Percentiles rank a stretch among this genome's conserved stretches.
Evolutionary conservation across 1,284 basidiomycete species (phyloP).

Genomic region (Tilletia caries): DNA sequence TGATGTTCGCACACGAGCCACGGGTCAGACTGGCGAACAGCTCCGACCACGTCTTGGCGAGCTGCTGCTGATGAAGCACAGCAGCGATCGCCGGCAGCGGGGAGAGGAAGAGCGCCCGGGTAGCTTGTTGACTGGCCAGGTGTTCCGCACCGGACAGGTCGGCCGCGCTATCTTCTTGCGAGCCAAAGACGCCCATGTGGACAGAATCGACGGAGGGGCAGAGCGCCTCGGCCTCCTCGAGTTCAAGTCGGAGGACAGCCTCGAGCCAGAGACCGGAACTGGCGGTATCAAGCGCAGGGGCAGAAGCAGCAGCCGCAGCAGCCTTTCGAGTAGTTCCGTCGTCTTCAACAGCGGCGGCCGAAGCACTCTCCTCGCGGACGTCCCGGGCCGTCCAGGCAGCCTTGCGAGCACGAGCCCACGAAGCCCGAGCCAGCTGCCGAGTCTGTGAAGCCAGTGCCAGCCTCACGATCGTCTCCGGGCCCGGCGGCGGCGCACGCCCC

Average conservation of each 20-base stretch:
- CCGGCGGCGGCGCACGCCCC: constrained; percentile 20
- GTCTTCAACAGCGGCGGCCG: not conserved
- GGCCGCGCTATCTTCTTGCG: not conserved
- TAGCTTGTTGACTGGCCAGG: not conserved
- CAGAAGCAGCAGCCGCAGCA: not conserved
- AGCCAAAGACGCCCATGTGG: constrained; percentile 1
- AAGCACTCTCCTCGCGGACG: constrained; percentile 9
- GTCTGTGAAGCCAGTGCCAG: not conserved
- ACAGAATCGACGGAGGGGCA: constrained; percentile 20
- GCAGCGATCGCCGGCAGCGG: constrained; percentile 37
- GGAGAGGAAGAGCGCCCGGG: constrained; percentile 19
- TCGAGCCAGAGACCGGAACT: constrained; percentile 29
- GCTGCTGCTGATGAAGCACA: constrained; percentile 33
- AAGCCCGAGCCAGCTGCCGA: not conserved
- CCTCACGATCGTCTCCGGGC: constrained; percentile 12
- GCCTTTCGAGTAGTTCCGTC: not conserved
- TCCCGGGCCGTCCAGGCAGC: not conserved
- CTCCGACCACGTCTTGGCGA: constrained; percentile 34
- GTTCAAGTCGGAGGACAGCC: constrained; percentile 31
- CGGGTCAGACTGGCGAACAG: constrained; percentile 35
- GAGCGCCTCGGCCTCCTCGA: constrained; percentile 29
- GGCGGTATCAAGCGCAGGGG: not conserved
- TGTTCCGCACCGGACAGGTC: constrained; percentile 5
- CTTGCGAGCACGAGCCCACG: constrained; percentile 12
- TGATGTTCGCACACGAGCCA: constrained; percentile 28